phyloP scores from a whole-genome alignment of 1,139 yeast species.

The Wickerhamiella pararugosa region DNA sequence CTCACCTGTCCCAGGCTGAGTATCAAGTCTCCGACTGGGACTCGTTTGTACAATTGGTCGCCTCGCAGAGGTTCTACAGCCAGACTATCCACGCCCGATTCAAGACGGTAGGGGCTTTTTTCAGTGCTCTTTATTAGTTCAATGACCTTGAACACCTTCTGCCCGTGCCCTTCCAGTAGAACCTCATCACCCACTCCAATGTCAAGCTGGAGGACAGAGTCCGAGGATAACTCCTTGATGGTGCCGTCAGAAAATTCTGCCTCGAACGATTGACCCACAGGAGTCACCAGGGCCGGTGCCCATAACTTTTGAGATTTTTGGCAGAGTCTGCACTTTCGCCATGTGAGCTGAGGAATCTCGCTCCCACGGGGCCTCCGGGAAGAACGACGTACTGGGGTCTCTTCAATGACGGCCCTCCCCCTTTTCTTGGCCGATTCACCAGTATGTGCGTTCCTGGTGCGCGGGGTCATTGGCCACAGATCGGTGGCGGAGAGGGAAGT shows the following conservation, averaged over 20 bases:
- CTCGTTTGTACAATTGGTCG: too few relatives aligned
- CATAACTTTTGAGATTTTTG: background rate
- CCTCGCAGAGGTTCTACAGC: background rate
- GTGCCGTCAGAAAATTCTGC: background rate
- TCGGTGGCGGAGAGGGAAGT: background rate
- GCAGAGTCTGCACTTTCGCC: background rate
- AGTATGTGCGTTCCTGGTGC: background rate
- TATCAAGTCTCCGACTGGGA: background rate
- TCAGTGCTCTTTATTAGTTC: background rate
- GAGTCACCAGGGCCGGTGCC: conserved; percentile 1
- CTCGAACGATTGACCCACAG: background rate
- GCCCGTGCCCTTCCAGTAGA: background rate
- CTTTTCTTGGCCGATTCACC: background rate
- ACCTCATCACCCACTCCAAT: background rate
- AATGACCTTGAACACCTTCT: background rate
- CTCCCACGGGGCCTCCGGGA: background rate
- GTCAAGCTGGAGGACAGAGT: background rate
- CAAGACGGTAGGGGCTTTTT: background rate
- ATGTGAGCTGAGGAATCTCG: background rate
- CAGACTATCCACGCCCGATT: conserved; percentile 1
- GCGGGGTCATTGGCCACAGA: background rate
- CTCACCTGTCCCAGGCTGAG: background rate
- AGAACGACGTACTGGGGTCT: background rate
- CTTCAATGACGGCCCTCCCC: background rate
- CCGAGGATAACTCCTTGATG: background rate